phyloP scores from a whole-genome alignment of 345 rosid genomes.

The Mallotus nudiflorus region DNA sequence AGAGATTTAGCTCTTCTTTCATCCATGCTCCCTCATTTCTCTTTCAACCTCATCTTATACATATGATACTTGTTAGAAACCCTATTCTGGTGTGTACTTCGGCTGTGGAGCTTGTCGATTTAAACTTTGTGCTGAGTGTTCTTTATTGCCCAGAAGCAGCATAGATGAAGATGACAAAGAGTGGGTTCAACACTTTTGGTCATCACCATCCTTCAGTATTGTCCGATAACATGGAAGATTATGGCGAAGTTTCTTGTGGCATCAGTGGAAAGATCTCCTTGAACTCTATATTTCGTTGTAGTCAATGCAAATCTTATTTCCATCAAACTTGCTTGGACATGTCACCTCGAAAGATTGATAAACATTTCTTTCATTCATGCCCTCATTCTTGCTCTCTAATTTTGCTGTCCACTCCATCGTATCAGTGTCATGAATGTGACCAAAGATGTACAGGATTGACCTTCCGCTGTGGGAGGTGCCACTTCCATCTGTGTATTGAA shows the following conservation, averaged over 20 bases:
- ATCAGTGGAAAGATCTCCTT: neutral
- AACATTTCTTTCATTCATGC: neutral
- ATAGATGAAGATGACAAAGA: neutral
- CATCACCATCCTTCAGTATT: neutral
- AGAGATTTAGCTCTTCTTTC: no score
- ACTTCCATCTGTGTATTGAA: neutral
- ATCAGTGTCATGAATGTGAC: neutral
- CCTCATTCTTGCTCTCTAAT: neutral
- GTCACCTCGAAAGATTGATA: neutral
- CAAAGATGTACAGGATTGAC: neutral
- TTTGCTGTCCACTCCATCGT: neutral
- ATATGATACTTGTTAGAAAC: no score
- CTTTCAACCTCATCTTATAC: no score
- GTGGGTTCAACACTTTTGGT: neutral
- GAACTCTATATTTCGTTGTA: neutral
- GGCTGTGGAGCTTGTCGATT: no score
- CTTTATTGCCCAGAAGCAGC: no score
- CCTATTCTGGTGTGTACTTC: no score
- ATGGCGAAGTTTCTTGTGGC: neutral
- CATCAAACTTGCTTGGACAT: neutral
- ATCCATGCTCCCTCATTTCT: no score
- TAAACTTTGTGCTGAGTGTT: no score
- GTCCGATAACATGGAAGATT: neutral
- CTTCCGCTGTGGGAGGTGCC: neutral
- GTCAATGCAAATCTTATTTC: neutral